Conservation (phyloP, 2,329 filamentous ascomycete species). For the Kalaharituber pfeilii region DNA sequence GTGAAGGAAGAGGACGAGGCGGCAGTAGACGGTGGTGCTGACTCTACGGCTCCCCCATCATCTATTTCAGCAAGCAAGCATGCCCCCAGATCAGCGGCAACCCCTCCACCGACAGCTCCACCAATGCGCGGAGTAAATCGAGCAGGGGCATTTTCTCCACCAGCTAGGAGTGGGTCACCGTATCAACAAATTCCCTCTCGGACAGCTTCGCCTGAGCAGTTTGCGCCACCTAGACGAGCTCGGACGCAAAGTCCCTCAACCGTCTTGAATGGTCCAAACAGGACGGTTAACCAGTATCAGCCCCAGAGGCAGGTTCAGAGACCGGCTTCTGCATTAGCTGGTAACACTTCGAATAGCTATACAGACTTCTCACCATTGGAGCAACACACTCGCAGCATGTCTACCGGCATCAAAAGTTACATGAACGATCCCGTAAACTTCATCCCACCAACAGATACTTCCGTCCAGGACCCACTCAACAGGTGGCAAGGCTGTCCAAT, state of each 20-base stretch:
- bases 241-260: neutral
- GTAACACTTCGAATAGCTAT: conserved; percentile 11
- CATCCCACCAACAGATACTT: conserved; percentile 37
- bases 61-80: conserved; percentile 3
- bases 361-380: conserved; percentile 21
- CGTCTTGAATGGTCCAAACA: neutral
- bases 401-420: neutral
- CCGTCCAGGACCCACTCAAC: conserved; percentile 51
- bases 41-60: neutral
- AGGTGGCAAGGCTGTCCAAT: conserved; percentile 83
- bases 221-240: neutral
- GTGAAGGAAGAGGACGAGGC: conserved; percentile 15
- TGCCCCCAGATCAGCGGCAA: neutral
- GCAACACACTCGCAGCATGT: conserved; percentile 32
- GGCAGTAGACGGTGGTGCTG: neutral
- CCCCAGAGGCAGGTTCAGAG: conserved; percentile 21
- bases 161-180: neutral
- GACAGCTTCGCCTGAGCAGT: neutral
- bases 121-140: conserved; percentile 27
- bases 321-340: conserved; percentile 37
- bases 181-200: neutral
- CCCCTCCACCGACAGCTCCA: conserved; percentile 22
- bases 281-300: neutral
- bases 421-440: conserved; percentile 27
- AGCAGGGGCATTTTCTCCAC: conserved; percentile 22